Conservation (phyloP, 108 stramenopile species). For the Nannochloropsis salina region DNA sequence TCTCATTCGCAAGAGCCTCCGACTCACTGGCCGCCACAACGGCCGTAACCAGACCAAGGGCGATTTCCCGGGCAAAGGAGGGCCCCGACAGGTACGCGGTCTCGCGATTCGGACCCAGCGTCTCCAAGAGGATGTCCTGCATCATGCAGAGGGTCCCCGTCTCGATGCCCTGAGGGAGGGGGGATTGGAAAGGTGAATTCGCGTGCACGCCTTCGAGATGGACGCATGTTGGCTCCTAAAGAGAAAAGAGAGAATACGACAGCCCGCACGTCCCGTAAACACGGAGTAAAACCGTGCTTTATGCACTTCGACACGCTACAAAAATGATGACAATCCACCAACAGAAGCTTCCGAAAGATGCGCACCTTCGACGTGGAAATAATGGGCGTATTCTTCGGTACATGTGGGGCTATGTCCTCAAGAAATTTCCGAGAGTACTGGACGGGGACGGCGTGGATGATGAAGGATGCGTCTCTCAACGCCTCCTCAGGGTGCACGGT, state of each 20-base stretch:
- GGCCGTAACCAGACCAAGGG: slow-evolving; percentile 74
- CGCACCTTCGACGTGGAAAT: slow-evolving; percentile 35
- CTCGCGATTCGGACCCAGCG: slow-evolving; percentile 69
- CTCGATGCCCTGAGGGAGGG: slow-evolving; percentile 81
- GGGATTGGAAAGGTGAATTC: background rate
- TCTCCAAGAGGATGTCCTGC: slow-evolving; percentile 78
- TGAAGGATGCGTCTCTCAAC: slow-evolving; percentile 73
- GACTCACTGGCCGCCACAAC: slow-evolving; percentile 90
- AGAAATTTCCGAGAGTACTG: slow-evolving; percentile 62
- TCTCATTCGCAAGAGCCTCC: slow-evolving; percentile 66
- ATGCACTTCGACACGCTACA: too few relatives aligned
- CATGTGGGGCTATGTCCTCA: background rate
- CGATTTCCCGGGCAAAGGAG: slow-evolving; percentile 87
- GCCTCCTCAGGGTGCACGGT: slow-evolving; percentile 73
- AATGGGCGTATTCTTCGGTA: slow-evolving; percentile 36
- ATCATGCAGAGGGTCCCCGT: slow-evolving; percentile 79
- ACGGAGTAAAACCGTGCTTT: background rate
- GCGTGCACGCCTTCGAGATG: too few relatives aligned
- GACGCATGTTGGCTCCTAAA: too few relatives aligned
- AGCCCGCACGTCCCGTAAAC: background rate
- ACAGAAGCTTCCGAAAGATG: background rate
- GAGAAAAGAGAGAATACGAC: background rate
- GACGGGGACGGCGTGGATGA: slow-evolving; percentile 89
- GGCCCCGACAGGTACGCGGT: slow-evolving; percentile 88
- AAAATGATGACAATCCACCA: background rate